These are phyloP conservation scores for Chaetomiaceae sp. DNA, from an alignment of 2,329 filamentous ascomycete genomes.

Conservation along the genomic window DNA sequence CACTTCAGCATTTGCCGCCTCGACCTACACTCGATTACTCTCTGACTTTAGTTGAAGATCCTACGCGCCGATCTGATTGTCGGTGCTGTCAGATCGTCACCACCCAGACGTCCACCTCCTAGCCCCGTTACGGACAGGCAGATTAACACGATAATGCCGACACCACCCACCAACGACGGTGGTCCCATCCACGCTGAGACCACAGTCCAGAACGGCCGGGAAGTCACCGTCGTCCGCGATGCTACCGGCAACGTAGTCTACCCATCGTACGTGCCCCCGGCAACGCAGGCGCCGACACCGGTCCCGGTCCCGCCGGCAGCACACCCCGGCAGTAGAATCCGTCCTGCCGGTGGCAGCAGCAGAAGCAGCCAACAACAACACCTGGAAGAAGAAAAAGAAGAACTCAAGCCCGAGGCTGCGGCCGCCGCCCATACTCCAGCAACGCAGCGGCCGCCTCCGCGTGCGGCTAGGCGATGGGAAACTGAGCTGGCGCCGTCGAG, in stretches of 20 bases:
- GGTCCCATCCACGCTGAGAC: slow-evolving; percentile 28
- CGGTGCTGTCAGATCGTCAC: no score
- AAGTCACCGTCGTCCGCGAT: slow-evolving; percentile 31
- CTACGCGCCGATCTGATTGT: no score
- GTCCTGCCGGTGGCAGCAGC: no score
- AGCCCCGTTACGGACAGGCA: no score
- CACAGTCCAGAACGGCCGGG: slow-evolving; percentile 24
- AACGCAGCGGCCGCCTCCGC: not conserved
- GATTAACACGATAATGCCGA: not conserved
- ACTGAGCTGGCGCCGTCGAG: not conserved
- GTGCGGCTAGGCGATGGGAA: not conserved
- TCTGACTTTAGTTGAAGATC: no score
- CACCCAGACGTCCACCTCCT: no score
- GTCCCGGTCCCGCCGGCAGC: not conserved
- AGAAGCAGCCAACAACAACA: no score
- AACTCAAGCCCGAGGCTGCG: no score
- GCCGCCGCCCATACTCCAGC: not conserved
- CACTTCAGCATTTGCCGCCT: no score
- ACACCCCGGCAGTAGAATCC: no score
- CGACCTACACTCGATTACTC: no score
- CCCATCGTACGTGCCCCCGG: slow-evolving; percentile 32
- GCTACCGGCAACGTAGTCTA: slow-evolving; percentile 30
- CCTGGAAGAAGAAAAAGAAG: no score
- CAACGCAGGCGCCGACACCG: slow-evolving; percentile 18
- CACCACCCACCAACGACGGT: not conserved